Evolutionary conservation across 176 grass and related monocot species (phyloP).

Genomic region (Triticum turgidum): DNA sequence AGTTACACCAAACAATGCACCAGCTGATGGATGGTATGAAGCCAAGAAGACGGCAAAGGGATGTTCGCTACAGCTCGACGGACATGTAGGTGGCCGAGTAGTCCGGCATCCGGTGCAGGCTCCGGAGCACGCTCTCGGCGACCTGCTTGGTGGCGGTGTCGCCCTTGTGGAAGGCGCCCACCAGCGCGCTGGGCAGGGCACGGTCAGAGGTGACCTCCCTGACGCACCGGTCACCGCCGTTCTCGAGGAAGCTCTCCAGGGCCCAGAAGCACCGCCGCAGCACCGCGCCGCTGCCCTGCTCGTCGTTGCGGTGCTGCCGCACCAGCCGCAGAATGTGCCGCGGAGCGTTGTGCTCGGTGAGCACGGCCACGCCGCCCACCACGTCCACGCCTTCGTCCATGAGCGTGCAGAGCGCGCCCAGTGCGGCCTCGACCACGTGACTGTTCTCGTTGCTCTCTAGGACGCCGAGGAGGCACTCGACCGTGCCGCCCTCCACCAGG

Average conservation of each 20-base stretch:
- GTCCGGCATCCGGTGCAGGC: conserved; percentile 63
- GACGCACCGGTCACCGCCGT: conserved; percentile 50
- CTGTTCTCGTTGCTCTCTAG: conserved; percentile 59
- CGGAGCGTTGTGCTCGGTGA: conserved; percentile 48
- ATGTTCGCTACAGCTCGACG: conserved; percentile 31
- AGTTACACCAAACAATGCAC: conserved; percentile 31
- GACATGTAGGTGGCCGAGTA: conserved; percentile 55
- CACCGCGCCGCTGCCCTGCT: conserved; percentile 17
- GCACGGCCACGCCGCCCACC: conserved; percentile 53
- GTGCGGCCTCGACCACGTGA: conserved; percentile 49
- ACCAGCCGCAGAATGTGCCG: conserved; percentile 54
- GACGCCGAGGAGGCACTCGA: conserved; percentile 61
- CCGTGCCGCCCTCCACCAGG: conserved; percentile 58
- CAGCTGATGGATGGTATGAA: conserved; percentile 11
- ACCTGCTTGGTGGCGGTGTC: conserved; percentile 58
- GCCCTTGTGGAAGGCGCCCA: conserved; percentile 72
- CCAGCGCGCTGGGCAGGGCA: conserved; percentile 53
- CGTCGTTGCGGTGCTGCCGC: conserved; percentile 51
- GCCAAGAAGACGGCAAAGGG: background rate
- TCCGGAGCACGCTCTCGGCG: conserved; percentile 80
- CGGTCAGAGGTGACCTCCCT: conserved; percentile 59
- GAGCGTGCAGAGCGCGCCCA: conserved; percentile 80
- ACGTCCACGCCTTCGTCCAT: conserved; percentile 68
- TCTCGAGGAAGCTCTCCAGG: conserved; percentile 67
- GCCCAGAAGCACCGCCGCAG: conserved; percentile 72